Evolutionary conservation across 352 stramenopile species (phyloP).

Genomic region (Elongisporangium prolatum): DNA sequence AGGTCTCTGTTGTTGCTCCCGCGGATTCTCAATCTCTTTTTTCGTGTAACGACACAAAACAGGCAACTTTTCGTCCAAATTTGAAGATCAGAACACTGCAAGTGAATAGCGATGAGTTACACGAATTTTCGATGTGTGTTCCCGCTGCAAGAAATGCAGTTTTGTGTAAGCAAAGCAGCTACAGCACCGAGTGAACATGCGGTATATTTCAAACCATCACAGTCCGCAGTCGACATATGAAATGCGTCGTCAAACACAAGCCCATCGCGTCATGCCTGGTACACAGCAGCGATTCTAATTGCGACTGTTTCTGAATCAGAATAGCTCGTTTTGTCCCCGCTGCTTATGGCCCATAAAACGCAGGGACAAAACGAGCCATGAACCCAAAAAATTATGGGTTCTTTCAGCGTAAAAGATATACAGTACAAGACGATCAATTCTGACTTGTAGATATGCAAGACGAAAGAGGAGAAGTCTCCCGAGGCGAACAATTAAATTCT

Average conservation of each 20-base stretch:
- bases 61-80: background rate
- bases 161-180: background rate
- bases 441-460: background rate
- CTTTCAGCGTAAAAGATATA: background rate
- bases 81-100: background rate
- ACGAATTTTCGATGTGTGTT: background rate
- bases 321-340: background rate
- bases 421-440: background rate
- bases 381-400: no score
- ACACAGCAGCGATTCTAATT: constrained; percentile 47
- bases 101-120: background rate
- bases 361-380: no score
- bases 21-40: no score
- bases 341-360: no score
- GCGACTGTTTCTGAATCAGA: constrained; percentile 6
- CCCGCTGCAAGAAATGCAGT: no score
- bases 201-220: no score
- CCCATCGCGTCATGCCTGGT: background rate
- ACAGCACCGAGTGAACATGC: background rate
- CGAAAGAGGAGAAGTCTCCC: no score
- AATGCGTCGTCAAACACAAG: background rate
- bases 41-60: no score
- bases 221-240: background rate
- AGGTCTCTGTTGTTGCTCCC: no score
- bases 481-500: no score